Evolutionary conservation across 2,329 filamentous ascomycete species (phyloP), one percentile per base, ranked within the genome.

Genomic region (Penicillium sp.): DNA sequence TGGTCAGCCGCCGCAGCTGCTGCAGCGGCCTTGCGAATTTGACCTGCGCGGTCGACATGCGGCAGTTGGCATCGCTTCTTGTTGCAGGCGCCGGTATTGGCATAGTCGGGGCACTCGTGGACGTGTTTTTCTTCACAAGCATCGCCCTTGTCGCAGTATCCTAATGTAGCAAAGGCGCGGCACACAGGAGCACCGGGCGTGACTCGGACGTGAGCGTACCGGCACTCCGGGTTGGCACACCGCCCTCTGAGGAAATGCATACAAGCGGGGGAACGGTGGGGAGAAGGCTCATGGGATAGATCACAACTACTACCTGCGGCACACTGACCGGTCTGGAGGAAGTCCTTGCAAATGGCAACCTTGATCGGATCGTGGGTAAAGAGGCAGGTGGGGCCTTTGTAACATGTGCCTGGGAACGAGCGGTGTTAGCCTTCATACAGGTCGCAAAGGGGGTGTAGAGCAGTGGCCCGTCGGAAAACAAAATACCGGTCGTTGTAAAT

Each of bases 61-160:
- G 86, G 88, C 50, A 96, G 83, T 71, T 88, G 89, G 79, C 93
- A 97, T 62, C 87, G 86, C 74, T 87, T 86, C 71, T 83, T 86
- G 71, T 86, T 86, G 83, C 94, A 99, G 58, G 81, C 79, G 66
- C 93, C 93, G 56, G 84, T 90, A 76, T 96, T 96, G 82, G 90
- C 90, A 79, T 95, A 97, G 72, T 96, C 89, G 58, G 94, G 93
- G 74, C 94, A 97, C 74, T 97, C 93, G 75, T 88, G 88, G 54
- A 93, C 88, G 77, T 99, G 94, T 57, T 92, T 88, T 60, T 94
- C 86, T 56, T 84, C 75, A 75, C 94, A 97, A 51, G 81, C 75
- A 52, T 83, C 81, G 56, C 93, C 94, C 71, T 89, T 89, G 57
- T 89, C 87, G 78, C 94, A 97, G 74, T 92, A 97, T 49, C 94